phyloP scores from a whole-genome alignment of 352 stramenopile species.

The Pilasporangium apinafurcum region DNA sequence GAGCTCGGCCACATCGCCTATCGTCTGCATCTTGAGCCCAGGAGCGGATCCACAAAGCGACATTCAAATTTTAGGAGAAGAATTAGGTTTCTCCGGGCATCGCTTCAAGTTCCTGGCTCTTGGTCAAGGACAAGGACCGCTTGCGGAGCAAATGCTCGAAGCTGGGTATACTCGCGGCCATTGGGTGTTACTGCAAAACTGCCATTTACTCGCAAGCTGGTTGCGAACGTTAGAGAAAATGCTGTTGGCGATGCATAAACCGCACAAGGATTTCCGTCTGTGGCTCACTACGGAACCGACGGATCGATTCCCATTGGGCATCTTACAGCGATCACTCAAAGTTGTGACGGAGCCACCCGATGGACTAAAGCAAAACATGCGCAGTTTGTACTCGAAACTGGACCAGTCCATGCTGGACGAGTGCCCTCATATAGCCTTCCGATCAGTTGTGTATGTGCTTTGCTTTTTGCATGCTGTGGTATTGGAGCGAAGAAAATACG shows the following conservation, averaged over 20 bases:
- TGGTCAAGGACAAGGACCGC: conserved; percentile 90
- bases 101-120: conserved; percentile 94
- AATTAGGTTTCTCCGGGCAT: conserved; percentile 86
- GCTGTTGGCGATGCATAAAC: conserved; percentile 87
- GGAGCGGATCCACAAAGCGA: conserved; percentile 92
- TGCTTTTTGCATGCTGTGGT: conserved; percentile 95
- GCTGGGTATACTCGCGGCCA: conserved; percentile 77
- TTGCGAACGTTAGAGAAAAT: conserved; percentile 91
- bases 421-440: conserved; percentile 90
- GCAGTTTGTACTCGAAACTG: conserved; percentile 89
- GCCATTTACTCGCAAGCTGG: conserved; percentile 93
- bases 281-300: conserved; percentile 96
- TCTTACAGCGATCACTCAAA: conserved; percentile 93
- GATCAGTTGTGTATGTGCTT: conserved; percentile 93
- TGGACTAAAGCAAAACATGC: conserved; percentile 96
- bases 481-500: conserved; percentile 93
- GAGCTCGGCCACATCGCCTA: conserved; percentile 77
- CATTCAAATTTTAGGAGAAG: conserved; percentile 90
- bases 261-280: conserved; percentile 92
- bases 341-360: conserved; percentile 95
- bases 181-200: conserved; percentile 95
- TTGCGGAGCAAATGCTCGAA: conserved; percentile 94
- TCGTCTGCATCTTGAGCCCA: conserved; percentile 94
- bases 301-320: conserved; percentile 93
- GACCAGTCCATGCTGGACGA: conserved; percentile 89